phyloP scores from a whole-genome alignment of 2,329 filamentous ascomycete genomes.

The Alternaria alternata region DNA sequence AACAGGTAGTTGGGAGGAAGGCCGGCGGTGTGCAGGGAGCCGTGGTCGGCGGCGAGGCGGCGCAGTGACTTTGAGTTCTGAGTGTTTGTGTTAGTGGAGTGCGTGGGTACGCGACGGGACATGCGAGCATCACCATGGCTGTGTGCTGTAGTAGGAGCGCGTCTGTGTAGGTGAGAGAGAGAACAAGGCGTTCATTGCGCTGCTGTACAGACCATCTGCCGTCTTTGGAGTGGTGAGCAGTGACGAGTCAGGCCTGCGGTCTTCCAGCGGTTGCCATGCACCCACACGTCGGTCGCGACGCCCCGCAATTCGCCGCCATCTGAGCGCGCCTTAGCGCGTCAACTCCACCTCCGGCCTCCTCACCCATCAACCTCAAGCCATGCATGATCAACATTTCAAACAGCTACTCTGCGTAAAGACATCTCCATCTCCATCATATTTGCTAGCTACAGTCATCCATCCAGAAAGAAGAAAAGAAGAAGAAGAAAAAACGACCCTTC shows the following conservation, averaged over 20 bases:
- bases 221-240: background rate
- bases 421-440: too few species aligned
- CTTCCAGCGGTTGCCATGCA: constrained; percentile 3
- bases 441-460: too few species aligned
- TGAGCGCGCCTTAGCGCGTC: constrained; percentile 16
- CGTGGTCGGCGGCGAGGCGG: constrained; percentile 68
- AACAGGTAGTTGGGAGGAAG: constrained; percentile 71
- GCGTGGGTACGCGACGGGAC: background rate
- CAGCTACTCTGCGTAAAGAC: too few species aligned
- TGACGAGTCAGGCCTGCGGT: background rate
- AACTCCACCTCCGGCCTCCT: background rate
- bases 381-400: too few species aligned
- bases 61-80: constrained; percentile 62
- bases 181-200: background rate
- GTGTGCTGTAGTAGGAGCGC: background rate
- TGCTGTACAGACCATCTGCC: background rate
- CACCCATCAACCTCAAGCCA: too few species aligned
- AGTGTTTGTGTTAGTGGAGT: background rate
- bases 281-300: constrained; percentile 9
- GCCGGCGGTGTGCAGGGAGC: constrained; percentile 61
- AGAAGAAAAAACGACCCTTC: background rate
- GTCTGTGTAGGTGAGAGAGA: background rate
- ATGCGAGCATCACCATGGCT: constrained; percentile 20
- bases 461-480: too few species aligned
- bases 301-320: constrained; percentile 8